Conservation (phyloP, 495 filamentous ascomycete genomes). For the Aspergillus steynii region DNA sequence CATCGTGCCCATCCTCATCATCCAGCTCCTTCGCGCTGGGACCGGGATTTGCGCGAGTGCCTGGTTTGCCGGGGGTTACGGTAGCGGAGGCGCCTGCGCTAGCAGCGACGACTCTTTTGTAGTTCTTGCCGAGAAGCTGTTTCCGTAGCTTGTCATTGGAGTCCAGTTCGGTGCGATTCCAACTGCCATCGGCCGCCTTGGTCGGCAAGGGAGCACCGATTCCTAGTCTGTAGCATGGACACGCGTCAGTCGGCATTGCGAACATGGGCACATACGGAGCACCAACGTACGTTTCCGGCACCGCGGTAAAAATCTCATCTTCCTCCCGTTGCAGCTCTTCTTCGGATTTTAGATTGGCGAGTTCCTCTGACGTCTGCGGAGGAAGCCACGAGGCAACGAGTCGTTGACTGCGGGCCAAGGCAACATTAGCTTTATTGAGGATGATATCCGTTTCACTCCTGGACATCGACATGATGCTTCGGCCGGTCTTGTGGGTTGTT, state of each 20-base stretch:
- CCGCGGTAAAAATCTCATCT: conserved; percentile 51
- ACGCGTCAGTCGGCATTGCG: conserved; percentile 2
- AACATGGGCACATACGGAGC: neutral
- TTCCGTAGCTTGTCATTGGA: conserved; percentile 48
- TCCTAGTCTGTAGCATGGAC: conserved; percentile 37
- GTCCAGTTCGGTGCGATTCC: conserved; percentile 39
- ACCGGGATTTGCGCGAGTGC: neutral
- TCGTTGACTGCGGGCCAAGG: conserved; percentile 50
- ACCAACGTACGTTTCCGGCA: conserved; percentile 50
- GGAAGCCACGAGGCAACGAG: conserved; percentile 57
- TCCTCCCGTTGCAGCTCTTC: conserved; percentile 48
- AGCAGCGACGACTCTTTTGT: conserved; percentile 41
- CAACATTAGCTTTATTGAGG: conserved; percentile 51
- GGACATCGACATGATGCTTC: conserved; percentile 32
- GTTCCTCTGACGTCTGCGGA: conserved; percentile 41
- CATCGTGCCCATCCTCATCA: conserved; percentile 52
- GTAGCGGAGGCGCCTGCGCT: conserved; percentile 13
- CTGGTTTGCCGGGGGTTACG: neutral
- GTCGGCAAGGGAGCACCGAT: conserved; percentile 47
- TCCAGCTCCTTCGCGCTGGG: conserved; percentile 14
- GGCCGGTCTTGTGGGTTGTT: conserved; percentile 4
- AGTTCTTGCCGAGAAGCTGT: conserved; percentile 51
- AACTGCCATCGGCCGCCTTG: conserved; percentile 40
- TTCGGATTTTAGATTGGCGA: conserved; percentile 41
- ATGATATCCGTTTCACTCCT: conserved; percentile 48